Percentiles rank a stretch among this genome's conserved stretches.
These are phyloP conservation scores for Eucalyptus cladocalyx DNA, from an alignment of 345 rosid species.

Conservation along the genomic window DNA sequence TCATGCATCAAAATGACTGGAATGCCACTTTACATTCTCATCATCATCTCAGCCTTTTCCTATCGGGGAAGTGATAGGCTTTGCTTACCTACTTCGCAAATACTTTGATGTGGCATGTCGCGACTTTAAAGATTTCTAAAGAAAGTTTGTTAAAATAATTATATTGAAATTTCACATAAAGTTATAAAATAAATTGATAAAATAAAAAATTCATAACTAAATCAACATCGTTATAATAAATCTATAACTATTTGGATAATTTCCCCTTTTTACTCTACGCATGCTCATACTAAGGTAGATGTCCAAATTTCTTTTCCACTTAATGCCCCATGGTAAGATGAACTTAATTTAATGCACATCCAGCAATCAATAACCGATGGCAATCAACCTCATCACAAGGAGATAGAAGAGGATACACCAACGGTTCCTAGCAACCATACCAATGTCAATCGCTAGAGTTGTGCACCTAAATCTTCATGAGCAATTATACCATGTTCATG, in stretches of 20 bases:
- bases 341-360: not conserved
- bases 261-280: not conserved
- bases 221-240: not conserved
- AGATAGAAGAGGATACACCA: not conserved
- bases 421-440: not conserved
- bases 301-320: not conserved
- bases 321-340: not conserved
- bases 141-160: too few species aligned
- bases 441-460: fast-evolving
- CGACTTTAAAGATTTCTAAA: too few species aligned
- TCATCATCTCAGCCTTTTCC: not conserved
- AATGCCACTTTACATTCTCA: not conserved
- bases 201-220: not conserved
- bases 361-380: not conserved
- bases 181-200: not conserved
- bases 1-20: not conserved
- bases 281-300: not conserved
- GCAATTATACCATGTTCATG: not conserved
- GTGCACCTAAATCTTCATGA: not conserved
- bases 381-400: not conserved
- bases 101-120: too few species aligned
- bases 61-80: not conserved
- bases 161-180: not conserved
- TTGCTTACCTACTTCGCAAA: not conserved
- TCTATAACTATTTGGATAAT: fast-evolving